Evolutionary conservation across 805 yeast genomes (phyloP).

Genomic region (Candida manassasensis): DNA sequence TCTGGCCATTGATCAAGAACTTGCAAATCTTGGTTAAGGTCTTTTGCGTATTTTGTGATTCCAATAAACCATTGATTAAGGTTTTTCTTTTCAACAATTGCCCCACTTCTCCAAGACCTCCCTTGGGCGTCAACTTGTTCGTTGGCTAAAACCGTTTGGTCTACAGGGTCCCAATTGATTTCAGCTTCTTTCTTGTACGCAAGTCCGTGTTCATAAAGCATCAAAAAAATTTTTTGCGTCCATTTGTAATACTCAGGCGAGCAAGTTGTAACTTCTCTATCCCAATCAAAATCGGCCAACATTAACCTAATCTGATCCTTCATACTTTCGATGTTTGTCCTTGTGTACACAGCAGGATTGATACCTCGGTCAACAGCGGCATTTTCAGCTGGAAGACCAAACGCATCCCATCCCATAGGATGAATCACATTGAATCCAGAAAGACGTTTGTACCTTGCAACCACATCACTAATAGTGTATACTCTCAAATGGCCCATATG

Average conservation of each 20-base stretch:
- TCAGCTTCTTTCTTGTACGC: conserved; percentile 86
- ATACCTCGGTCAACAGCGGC: conserved; percentile 88
- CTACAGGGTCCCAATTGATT: conserved; percentile 98
- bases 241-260: conserved; percentile 83
- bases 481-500: conserved; percentile 96
- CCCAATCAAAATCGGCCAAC: conserved; percentile 93
- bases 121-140: conserved; percentile 95
- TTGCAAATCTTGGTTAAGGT: conserved; percentile 59
- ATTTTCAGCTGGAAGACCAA: conserved; percentile 97
- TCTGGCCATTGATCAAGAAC: conserved; percentile 75
- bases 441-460: conserved; percentile 73
- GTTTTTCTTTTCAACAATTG: conserved; percentile 75
- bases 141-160: conserved; percentile 87
- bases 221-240: conserved; percentile 82
- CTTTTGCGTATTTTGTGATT: conserved; percentile 76
- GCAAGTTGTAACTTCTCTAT: conserved; percentile 81
- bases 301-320: conserved; percentile 71
- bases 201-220: conserved; percentile 67
- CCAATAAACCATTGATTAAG: conserved; percentile 93
- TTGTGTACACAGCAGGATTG: conserved; percentile 82
- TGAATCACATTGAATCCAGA: conserved; percentile 77
- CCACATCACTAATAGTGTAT: conserved; percentile 81
- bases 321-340: conserved; percentile 76
- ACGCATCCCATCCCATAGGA: conserved; percentile 99
- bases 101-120: conserved; percentile 95